Conservation (phyloP, 2,329 filamentous ascomycete species). For the Neofusicoccum sp. region DNA sequence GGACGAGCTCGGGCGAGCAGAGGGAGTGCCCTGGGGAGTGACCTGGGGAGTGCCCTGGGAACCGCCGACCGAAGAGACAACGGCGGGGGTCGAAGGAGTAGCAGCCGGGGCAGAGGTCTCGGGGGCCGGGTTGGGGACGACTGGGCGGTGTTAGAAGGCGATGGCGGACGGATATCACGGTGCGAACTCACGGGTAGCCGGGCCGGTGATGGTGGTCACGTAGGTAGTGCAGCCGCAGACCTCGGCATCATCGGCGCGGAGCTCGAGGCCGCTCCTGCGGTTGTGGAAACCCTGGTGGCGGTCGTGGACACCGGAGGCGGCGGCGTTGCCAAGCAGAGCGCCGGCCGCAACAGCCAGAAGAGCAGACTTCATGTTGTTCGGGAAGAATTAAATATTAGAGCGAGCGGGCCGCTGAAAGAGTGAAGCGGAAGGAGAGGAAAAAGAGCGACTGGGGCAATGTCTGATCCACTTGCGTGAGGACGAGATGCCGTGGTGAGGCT, state of each 20-base stretch:
- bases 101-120: background rate
- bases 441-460: slow-evolving; percentile 18
- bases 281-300: slow-evolving; percentile 61
- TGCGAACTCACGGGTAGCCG: slow-evolving; percentile 58
- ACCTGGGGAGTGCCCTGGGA: background rate
- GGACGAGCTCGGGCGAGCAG: slow-evolving; percentile 26
- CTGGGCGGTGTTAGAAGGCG: background rate
- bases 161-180: background rate
- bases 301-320: slow-evolving; percentile 59
- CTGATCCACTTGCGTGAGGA: background rate
- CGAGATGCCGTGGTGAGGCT: slow-evolving; percentile 8
- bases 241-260: slow-evolving; percentile 39
- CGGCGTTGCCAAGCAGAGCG: slow-evolving; percentile 50
- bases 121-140: slow-evolving; percentile 11
- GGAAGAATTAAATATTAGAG: slow-evolving; percentile 26
- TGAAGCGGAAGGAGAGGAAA: slow-evolving; percentile 64
- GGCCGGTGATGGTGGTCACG: slow-evolving; percentile 68
- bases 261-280: slow-evolving; percentile 45
- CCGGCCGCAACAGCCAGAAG: slow-evolving; percentile 62
- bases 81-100: background rate
- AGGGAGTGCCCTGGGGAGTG: slow-evolving; percentile 12
- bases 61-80: background rate
- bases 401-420: slow-evolving; percentile 85
- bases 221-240: slow-evolving; percentile 71
- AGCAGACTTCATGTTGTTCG: slow-evolving; percentile 69